A percentile compares a stretch with the other conserved stretches of the same genome.
Conservation (phyloP, 2,329 filamentous ascomycete genomes). For the Pleoardoris graminearum region DNA sequence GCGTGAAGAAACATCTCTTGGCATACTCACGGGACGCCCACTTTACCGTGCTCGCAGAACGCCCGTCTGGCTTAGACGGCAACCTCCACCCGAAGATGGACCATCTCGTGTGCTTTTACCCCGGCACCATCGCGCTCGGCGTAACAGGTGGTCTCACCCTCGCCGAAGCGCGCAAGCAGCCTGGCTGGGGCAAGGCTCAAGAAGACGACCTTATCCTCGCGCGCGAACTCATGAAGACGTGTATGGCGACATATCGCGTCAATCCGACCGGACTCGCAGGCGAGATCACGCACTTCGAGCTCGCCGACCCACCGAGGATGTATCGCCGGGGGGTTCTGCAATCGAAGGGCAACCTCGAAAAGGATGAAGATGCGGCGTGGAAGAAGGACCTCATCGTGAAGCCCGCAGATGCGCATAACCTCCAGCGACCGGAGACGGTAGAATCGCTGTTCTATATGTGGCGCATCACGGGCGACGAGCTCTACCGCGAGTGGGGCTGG, state of each 20-base stretch:
- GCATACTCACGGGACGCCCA: constrained; percentile 81
- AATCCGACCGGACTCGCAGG: constrained; percentile 90
- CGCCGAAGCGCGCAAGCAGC: constrained; percentile 70
- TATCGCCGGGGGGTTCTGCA: constrained; percentile 52
- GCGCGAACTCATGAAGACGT: constrained; percentile 90
- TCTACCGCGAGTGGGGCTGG: constrained; percentile 97
- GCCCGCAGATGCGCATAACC: constrained; percentile 81
- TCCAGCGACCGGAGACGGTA: constrained; percentile 95
- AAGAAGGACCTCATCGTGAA: constrained; percentile 80
- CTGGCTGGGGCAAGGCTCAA: constrained; percentile 73
- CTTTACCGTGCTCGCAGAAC: constrained; percentile 88
- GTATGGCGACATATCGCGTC: constrained; percentile 95
- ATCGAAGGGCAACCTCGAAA: constrained; percentile 47
- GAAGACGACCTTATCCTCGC: constrained; percentile 88
- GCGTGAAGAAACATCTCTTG: constrained; percentile 88
- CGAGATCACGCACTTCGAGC: constrained; percentile 90
- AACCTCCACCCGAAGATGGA: constrained; percentile 89
- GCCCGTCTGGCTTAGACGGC: constrained; percentile 70
- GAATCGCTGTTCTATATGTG: constrained; percentile 98
- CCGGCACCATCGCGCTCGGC: constrained; percentile 88
- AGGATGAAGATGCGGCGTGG: constrained; percentile 62
- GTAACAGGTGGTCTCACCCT: constrained; percentile 79
- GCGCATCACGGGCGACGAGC: constrained; percentile 88
- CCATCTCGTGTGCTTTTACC: constrained; percentile 96
- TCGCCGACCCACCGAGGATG: constrained; percentile 68